Conservation (phyloP, 75 land plant species). For the Larix kaempferi region DNA sequence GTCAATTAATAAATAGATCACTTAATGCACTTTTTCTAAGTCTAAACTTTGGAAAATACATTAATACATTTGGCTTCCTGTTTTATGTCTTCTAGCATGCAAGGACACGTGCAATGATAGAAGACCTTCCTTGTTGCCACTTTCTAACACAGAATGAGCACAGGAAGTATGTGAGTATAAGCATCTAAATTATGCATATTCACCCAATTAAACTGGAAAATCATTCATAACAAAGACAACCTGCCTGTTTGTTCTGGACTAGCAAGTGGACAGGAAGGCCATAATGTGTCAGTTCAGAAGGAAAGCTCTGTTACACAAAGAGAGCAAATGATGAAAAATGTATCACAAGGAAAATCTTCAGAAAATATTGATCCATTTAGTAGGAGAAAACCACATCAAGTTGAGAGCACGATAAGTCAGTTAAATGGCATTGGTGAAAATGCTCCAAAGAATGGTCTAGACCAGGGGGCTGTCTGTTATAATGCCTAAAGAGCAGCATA, state of each 20-base stretch:
- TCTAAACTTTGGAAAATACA: too few relatives aligned
- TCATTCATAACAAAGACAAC: too few relatives aligned
- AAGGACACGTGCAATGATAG: too few relatives aligned
- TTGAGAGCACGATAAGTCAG: neutral
- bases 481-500: neutral
- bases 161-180: too few relatives aligned
- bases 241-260: neutral
- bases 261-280: constrained; percentile 2
- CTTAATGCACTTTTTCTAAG: too few relatives aligned
- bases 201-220: too few relatives aligned
- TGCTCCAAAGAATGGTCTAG: neutral
- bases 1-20: too few relatives aligned
- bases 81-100: too few relatives aligned
- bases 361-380: neutral
- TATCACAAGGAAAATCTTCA: neutral
- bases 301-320: neutral
- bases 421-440: neutral
- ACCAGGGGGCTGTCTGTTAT: neutral
- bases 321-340: neutral
- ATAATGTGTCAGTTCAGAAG: neutral
- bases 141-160: too few relatives aligned
- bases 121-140: too few relatives aligned
- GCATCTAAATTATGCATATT: too few relatives aligned
- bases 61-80: too few relatives aligned
- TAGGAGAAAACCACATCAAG: neutral